Evolutionary conservation across 352 stramenopile genomes (phyloP).

Genomic region (Globisporangium splendens): DNA sequence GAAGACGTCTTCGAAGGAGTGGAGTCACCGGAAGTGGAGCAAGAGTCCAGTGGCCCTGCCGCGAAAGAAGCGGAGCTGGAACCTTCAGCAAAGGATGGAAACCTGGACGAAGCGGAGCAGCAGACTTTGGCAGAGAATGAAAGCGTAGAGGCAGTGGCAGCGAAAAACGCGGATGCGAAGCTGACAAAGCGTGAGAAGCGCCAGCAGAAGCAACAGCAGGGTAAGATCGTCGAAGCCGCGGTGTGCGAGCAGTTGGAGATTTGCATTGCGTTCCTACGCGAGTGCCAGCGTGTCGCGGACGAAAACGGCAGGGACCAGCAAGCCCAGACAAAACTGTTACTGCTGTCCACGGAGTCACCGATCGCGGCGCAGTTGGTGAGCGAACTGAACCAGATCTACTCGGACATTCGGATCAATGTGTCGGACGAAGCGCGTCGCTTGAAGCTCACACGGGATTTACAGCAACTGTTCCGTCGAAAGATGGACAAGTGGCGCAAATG

Average conservation of each 20-base stretch:
- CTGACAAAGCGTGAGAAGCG: constrained; percentile 21
- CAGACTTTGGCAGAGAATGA: too few species aligned
- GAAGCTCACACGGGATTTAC: constrained; percentile 36
- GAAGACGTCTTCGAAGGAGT: constrained; percentile 1
- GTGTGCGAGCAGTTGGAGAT: constrained; percentile 42
- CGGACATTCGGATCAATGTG: constrained; percentile 37
- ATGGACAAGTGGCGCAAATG: constrained; percentile 46
- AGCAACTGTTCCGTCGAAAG: constrained; percentile 36
- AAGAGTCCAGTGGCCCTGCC: neutral
- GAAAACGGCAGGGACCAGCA: neutral
- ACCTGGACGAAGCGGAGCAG: neutral
- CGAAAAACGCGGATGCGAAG: neutral
- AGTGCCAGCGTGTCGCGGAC: constrained; percentile 14
- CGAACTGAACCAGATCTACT: constrained; percentile 40
- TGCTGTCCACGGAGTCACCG: constrained; percentile 1
- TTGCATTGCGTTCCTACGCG: constrained; percentile 46
- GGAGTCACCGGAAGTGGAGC: neutral
- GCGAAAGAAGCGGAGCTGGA: neutral
- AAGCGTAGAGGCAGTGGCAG: neutral
- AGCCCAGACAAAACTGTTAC: neutral
- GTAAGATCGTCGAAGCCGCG: neutral
- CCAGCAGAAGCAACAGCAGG: constrained; percentile 14
- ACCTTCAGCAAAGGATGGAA: neutral
- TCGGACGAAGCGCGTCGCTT: constrained; percentile 41
- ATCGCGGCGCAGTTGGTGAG: constrained; percentile 15